Evolutionary conservation across 2,329 filamentous ascomycete species (phyloP), one percentile per base, ranked within the genome.

Genomic region (Fusarium oxysporum): DNA sequence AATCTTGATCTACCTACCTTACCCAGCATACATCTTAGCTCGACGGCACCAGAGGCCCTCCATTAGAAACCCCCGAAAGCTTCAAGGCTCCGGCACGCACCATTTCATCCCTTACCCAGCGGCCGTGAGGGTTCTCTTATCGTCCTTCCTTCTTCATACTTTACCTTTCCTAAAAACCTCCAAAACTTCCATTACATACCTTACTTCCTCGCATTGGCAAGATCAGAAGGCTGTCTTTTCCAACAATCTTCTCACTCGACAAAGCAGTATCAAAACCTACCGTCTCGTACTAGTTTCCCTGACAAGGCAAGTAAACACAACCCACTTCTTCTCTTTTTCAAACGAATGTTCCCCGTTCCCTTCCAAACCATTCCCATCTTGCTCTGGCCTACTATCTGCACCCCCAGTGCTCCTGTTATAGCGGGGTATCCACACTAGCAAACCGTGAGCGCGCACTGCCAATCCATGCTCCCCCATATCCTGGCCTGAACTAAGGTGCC

Each of bases 361-460:
- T 38, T 54, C 19, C 35, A 38, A 37, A 21, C 23, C 23, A 14
- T 43, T 23, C 55, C 51, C 55, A 43, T 66, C 47, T 45, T 55
- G 51, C 51, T 66, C 55, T 40, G 25, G 30, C 37, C 50, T 77
- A 62, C 65, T 75, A 65, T 55, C 56, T 75, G 60, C 72, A 77
- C 75, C 73, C 68, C 72, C 54, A 54, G 54, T 63, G 48, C 64
- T 73, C 51, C 35, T 64, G 62, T 62, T 61, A 57, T 80, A 69
- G 78, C 74, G 77, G 77, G 78, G 80, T 79, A 77, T 76, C 81
- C 81, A 82, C 81, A 79, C 77, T 75, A 82, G 80, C 81, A 83
- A 70, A 72, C 73, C 56, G 57, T 57, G 73, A 75, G 68, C 73
- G 72, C 73, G 66, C 69, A 72, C 74, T 77, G 76, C 79, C 79